phyloP scores from a whole-genome alignment of 257 asterid genomes.

The Solanum tarapatanum region DNA sequence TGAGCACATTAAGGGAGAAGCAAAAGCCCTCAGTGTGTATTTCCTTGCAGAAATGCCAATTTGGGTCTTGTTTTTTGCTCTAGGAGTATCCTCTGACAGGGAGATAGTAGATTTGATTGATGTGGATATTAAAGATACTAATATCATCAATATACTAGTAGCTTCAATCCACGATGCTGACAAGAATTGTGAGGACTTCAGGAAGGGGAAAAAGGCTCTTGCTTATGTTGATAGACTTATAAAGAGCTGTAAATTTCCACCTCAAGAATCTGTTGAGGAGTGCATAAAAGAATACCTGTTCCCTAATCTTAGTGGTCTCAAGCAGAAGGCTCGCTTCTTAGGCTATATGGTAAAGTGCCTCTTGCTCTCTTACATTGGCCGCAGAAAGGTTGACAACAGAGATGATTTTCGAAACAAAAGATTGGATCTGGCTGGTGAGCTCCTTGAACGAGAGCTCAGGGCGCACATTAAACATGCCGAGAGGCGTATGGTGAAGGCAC shows the following conservation, averaged over 20 bases:
- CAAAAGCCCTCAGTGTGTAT: constrained; percentile 48
- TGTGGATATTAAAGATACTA: constrained; percentile 33
- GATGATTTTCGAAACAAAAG: constrained; percentile 92
- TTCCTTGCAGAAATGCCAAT: constrained; percentile 64
- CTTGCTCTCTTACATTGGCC: constrained; percentile 62
- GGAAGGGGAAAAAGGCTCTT: constrained; percentile 37
- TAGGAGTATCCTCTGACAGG: constrained; percentile 61
- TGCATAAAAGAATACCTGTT: constrained; percentile 46
- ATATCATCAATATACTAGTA: constrained; percentile 38
- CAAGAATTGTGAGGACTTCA: constrained; percentile 42
- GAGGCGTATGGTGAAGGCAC: constrained; percentile 60
- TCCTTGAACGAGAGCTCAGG: constrained; percentile 71
- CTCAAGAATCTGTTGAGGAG: constrained; percentile 65
- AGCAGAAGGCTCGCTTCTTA: constrained; percentile 69
- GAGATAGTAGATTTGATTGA: constrained; percentile 62
- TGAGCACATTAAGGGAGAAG: constrained; percentile 46
- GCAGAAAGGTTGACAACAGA: constrained; percentile 65
- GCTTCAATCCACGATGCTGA: constrained; percentile 78
- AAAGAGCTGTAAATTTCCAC: constrained; percentile 52
- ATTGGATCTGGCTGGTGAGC: constrained; percentile 80
- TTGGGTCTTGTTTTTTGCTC: constrained; percentile 77
- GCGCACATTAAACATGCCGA: constrained; percentile 77
- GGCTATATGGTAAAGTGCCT: constrained; percentile 87
- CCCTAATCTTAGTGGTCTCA: constrained; percentile 41
- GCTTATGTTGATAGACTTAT: constrained; percentile 27